These are phyloP conservation scores for Gloeopeniophorella convolvens DNA, from an alignment of 768 basidiomycete species.

Conservation along the genomic window DNA sequence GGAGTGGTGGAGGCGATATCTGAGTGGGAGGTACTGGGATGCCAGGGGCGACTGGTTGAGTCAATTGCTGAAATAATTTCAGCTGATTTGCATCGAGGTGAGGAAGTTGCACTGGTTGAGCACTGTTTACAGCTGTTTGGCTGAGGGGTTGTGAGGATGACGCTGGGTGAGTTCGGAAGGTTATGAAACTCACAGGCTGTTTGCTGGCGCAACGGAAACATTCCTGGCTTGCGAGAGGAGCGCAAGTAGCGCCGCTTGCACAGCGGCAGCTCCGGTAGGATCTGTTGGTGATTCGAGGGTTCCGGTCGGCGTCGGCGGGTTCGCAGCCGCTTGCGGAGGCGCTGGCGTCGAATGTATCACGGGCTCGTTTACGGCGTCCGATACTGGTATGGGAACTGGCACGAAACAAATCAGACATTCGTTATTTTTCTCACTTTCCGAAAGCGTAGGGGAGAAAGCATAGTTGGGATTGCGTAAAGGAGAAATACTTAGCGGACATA, in stretches of 20 bases:
- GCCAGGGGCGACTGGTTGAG: conserved; percentile 46
- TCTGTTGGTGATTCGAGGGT: conserved; percentile 28
- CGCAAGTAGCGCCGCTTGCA: conserved; percentile 63
- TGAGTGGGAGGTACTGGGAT: not conserved
- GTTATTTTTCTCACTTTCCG: conserved; percentile 54
- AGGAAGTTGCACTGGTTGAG: conserved; percentile 27
- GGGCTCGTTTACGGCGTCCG: conserved; percentile 20
- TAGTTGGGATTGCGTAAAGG: conserved; percentile 61
- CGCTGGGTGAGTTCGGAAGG: not conserved
- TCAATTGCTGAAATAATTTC: conserved; percentile 70
- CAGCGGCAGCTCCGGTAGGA: conserved; percentile 27
- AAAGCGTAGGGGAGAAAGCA: conserved; percentile 40
- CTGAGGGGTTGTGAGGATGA: conserved; percentile 27
- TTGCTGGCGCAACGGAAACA: conserved; percentile 30
- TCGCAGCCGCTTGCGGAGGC: conserved; percentile 19
- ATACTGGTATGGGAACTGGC: conserved; percentile 19
- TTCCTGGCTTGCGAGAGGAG: conserved; percentile 63
- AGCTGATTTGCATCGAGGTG: conserved; percentile 51
- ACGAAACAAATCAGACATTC: conserved; percentile 40
- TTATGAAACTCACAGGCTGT: conserved; percentile 33
- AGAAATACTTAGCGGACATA: conserved; percentile 80
- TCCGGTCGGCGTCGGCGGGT: conserved; percentile 12
- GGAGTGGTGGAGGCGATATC: conserved; percentile 21
- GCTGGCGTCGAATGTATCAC: conserved; percentile 11
- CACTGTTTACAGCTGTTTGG: conserved; percentile 58